phyloP scores from a whole-genome alignment of 2,329 filamentous ascomycete genomes.

The Apiospora koreana region DNA sequence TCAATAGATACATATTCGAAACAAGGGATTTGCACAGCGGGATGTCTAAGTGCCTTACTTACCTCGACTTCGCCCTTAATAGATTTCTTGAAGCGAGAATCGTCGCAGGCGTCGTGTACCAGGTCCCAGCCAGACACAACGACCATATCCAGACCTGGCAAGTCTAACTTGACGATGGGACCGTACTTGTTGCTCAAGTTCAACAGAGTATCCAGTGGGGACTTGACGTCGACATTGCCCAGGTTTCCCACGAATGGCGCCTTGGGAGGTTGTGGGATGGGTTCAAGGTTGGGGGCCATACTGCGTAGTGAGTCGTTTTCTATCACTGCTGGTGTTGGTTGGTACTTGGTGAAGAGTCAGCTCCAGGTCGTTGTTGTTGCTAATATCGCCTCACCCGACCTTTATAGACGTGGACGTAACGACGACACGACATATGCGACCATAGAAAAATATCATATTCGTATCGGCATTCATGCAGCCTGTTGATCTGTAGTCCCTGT shows the following conservation, averaged over 20 bases:
- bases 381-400: no score
- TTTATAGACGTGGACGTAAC: background rate
- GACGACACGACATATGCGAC: no score
- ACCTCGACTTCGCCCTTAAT: slow-evolving; percentile 32
- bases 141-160: slow-evolving; percentile 27
- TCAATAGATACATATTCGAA: background rate
- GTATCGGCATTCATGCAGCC: background rate
- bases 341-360: background rate
- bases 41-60: background rate
- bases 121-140: slow-evolving; percentile 45
- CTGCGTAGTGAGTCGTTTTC: background rate
- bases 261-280: background rate
- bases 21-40: no score
- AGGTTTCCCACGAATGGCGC: background rate
- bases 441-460: no score
- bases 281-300: background rate
- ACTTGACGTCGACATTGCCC: background rate
- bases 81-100: slow-evolving; percentile 49
- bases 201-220: background rate
- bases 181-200: background rate
- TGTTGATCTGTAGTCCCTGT: background rate
- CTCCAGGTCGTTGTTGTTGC: background rate
- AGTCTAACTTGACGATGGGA: slow-evolving; percentile 6
- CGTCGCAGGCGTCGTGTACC: slow-evolving; percentile 48
- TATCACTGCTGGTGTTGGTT: background rate